phyloP scores from a whole-genome alignment of 2,329 filamentous ascomycete species.

The Calonectria crousiana region DNA sequence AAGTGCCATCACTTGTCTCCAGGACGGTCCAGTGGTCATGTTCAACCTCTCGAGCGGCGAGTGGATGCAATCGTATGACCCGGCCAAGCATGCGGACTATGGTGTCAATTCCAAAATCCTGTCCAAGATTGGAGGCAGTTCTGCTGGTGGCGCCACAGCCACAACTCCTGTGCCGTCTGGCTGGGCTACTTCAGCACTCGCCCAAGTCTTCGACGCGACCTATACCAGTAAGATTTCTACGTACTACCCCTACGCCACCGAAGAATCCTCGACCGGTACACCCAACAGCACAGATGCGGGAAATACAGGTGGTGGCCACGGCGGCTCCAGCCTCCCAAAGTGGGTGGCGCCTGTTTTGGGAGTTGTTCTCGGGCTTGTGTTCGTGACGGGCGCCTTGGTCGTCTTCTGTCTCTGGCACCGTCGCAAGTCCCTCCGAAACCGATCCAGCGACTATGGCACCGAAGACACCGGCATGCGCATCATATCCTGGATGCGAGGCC shows the following conservation, averaged over 20 bases:
- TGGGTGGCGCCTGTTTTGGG: conserved; percentile 74
- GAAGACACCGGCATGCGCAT: conserved; percentile 63
- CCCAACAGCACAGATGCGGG: conserved; percentile 35
- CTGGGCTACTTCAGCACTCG: conserved; percentile 65
- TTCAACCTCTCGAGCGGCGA: conserved; percentile 79
- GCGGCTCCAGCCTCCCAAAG: conserved; percentile 58
- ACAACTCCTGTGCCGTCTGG: conserved; percentile 71
- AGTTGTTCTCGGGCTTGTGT: conserved; percentile 69
- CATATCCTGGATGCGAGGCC: conserved; percentile 64
- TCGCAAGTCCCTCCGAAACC: conserved; percentile 56
- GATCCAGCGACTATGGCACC: conserved; percentile 53
- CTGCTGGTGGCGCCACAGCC: conserved; percentile 76
- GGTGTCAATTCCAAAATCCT: conserved; percentile 74
- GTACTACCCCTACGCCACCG: conserved; percentile 70
- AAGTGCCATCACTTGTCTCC: conserved; percentile 57
- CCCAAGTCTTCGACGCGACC: conserved; percentile 63
- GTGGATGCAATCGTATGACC: conserved; percentile 80
- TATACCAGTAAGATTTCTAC: conserved; percentile 70
- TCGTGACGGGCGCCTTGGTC: conserved; percentile 64
- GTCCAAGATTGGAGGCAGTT: conserved; percentile 75
- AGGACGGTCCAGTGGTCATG: conserved; percentile 67
- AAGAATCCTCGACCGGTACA: conserved; percentile 30
- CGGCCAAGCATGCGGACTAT: conserved; percentile 73
- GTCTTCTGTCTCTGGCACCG: conserved; percentile 66
- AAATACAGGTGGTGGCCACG: conserved; percentile 39